Conservation (phyloP, 495 filamentous ascomycete species). For the Massariosphaeria phaeospora region DNA sequence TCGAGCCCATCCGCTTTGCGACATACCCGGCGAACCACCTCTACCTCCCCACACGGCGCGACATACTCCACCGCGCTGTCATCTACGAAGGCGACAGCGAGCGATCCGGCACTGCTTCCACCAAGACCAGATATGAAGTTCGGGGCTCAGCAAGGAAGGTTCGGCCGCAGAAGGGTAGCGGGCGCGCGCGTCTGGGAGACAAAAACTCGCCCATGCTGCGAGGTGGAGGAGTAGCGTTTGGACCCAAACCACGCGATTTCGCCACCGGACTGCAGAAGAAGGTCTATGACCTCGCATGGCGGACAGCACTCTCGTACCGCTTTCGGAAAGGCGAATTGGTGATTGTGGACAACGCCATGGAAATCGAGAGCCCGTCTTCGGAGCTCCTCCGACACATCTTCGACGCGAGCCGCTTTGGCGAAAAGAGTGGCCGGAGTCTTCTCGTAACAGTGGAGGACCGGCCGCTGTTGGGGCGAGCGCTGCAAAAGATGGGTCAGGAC, state of each 20-base stretch:
- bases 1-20: conserved; percentile 78
- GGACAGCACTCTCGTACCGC: conserved; percentile 87
- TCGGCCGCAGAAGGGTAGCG: conserved; percentile 76
- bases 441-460: conserved; percentile 8
- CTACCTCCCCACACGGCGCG: conserved; percentile 75
- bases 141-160: conserved; percentile 76
- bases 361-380: conserved; percentile 31
- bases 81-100: conserved; percentile 88
- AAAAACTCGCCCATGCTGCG: conserved; percentile 75
- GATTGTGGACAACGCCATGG: conserved; percentile 67
- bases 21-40: conserved; percentile 78
- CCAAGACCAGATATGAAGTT: conserved; percentile 80
- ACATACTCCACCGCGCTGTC: conserved; percentile 89
- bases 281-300: conserved; percentile 94
- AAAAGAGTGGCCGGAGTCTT: not conserved
- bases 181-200: conserved; percentile 70
- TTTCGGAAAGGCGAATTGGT: conserved; percentile 82
- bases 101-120: conserved; percentile 74
- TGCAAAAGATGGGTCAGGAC: not conserved
- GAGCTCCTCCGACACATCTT: not conserved
- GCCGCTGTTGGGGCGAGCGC: conserved; percentile 1
- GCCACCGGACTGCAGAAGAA: conserved; percentile 74
- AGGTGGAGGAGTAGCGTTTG: conserved; percentile 82
- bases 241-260: conserved; percentile 87
- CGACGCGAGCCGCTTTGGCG: not conserved